phyloP scores from a whole-genome alignment of 2,329 filamentous ascomycete species.

The Sclerotinia borealis region DNA sequence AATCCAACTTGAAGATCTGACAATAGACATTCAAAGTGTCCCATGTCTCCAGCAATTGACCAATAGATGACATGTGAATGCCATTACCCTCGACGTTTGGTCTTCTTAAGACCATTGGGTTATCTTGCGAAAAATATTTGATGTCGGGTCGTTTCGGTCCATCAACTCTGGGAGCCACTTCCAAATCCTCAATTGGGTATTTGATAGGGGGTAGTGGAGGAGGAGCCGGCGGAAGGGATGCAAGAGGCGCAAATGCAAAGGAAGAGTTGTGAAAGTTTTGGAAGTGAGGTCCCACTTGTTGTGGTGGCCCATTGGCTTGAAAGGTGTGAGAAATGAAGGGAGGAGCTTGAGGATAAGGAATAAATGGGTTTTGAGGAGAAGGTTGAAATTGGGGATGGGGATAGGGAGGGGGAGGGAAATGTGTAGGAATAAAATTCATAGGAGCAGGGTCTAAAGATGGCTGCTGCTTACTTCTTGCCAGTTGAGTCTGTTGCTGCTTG shows the following conservation, averaged over 20 bases:
- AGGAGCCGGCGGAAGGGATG: slow-evolving; percentile 45
- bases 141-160: slow-evolving; percentile 63
- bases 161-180: slow-evolving; percentile 62
- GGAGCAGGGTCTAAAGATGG: slow-evolving; percentile 32
- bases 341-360: slow-evolving; percentile 18
- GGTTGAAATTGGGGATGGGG: slow-evolving; percentile 18
- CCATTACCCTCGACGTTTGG: slow-evolving; percentile 46
- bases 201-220: slow-evolving; percentile 73
- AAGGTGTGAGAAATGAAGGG: slow-evolving; percentile 31
- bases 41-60: slow-evolving; percentile 83
- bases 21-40: slow-evolving; percentile 98
- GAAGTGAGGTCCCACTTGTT: slow-evolving; percentile 29
- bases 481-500: slow-evolving; percentile 44
- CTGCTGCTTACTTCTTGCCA: slow-evolving; percentile 36
- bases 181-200: slow-evolving; percentile 92
- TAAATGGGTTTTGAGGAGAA: slow-evolving; percentile 21
- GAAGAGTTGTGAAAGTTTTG: slow-evolving; percentile 38
- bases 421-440: slow-evolving; percentile 15
- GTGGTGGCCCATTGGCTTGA: slow-evolving; percentile 31
- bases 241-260: slow-evolving; percentile 42
- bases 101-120: slow-evolving; percentile 45
- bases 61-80: slow-evolving; percentile 79
- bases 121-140: slow-evolving; percentile 68
- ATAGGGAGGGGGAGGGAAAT: slow-evolving; percentile 18
- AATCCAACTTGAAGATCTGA: slow-evolving; percentile 88